Evolutionary conservation across 192 early-diverging fungal genomes (phyloP).

Genomic region (Gigaspora rosea): DNA sequence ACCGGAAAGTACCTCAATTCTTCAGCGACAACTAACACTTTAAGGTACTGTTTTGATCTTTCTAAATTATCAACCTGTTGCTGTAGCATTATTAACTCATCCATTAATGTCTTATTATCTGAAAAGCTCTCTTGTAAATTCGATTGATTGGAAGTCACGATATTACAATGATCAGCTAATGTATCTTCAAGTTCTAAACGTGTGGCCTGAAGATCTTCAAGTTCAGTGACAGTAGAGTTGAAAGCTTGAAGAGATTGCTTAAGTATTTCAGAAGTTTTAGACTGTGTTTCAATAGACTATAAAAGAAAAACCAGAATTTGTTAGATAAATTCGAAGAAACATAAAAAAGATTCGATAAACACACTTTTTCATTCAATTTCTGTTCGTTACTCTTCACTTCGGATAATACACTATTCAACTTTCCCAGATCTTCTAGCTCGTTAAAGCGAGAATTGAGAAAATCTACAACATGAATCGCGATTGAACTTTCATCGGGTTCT

Average conservation of each 20-base stretch:
- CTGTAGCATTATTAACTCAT: constrained; percentile 40
- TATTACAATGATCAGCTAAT: neutral
- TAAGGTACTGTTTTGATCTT: constrained; percentile 46
- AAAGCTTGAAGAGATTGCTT: neutral
- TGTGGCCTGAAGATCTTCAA: constrained; percentile 28
- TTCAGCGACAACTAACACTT: constrained; percentile 43
- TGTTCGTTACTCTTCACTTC: constrained; percentile 27
- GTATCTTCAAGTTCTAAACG: constrained; percentile 24
- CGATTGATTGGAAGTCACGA: neutral
- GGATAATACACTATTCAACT: constrained; percentile 34
- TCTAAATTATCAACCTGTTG: constrained; percentile 36
- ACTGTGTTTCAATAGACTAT: constrained; percentile 1
- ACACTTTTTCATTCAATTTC: constrained; percentile 36
- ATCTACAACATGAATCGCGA: constrained; percentile 40
- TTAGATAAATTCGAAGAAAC: neutral
- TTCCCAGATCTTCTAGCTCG: constrained; percentile 40
- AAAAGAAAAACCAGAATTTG: neutral
- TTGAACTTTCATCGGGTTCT: constrained; percentile 6
- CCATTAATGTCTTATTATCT: neutral
- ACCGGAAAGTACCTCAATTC: constrained; percentile 41
- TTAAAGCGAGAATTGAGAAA: constrained; percentile 42
- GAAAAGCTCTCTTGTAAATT: neutral
- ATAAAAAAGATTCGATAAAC: neutral
- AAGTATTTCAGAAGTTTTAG: neutral
- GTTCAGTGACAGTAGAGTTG: constrained; percentile 4